These are phyloP conservation scores for Rosa persica DNA, from an alignment of 306 rosid species.

Conservation along the genomic window DNA sequence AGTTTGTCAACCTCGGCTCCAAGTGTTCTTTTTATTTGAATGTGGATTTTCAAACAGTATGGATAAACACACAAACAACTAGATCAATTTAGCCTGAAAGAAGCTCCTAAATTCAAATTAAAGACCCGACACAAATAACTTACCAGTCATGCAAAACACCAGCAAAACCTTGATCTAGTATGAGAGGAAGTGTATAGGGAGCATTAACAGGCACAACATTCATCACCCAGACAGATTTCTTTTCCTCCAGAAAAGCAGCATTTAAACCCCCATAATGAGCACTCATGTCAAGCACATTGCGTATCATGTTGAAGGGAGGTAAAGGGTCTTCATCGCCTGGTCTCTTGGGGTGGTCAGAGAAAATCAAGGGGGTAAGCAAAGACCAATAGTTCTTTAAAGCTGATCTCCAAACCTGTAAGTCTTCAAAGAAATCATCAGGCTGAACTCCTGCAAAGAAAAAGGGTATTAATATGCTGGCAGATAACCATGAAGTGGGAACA, in stretches of 20 bases:
- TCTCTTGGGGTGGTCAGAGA: constrained; percentile 99
- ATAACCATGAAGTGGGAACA: constrained; percentile 7
- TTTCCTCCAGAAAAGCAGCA: constrained; percentile 84
- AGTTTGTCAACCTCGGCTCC: not conserved
- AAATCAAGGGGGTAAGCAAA: constrained; percentile 89
- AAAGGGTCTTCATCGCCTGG: constrained; percentile 99
- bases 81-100: not conserved
- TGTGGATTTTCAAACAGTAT: not conserved
- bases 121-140: constrained; percentile 36
- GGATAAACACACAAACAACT: not conserved
- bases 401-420: constrained; percentile 67
- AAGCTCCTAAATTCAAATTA: not conserved
- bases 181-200: constrained; percentile 82
- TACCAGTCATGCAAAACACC: constrained; percentile 97
- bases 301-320: constrained; percentile 96
- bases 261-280: constrained; percentile 88
- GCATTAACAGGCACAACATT: constrained; percentile 82
- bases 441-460: constrained; percentile 70
- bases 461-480: constrained; percentile 31
- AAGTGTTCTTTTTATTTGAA: not conserved
- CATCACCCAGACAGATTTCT: constrained; percentile 95
- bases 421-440: constrained; percentile 83
- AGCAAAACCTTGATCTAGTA: constrained; percentile 83
- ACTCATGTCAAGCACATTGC: constrained; percentile 95
- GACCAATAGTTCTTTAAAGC: constrained; percentile 88